Percentiles rank a stretch among this genome's conserved stretches.
Evolutionary conservation across 2,329 filamentous ascomycete species (phyloP).

Genomic region (Botrytis fabae): DNA sequence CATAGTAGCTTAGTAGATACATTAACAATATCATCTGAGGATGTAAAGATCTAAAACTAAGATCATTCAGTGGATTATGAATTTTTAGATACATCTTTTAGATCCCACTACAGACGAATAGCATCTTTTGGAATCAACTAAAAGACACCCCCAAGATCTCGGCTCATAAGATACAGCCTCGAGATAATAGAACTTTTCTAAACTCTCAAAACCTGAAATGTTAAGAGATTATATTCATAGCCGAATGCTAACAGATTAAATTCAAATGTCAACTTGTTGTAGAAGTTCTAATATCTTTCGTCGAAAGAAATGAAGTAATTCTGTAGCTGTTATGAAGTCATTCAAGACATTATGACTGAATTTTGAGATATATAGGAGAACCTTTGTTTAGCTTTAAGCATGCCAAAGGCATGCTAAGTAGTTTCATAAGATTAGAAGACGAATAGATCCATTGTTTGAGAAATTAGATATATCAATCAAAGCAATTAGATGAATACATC

Average conservation of each 20-base stretch:
- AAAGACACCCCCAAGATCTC: neutral
- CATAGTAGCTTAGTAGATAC: neutral
- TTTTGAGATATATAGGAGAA: neutral
- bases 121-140: neutral
- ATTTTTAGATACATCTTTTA: neutral
- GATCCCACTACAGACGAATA: neutral
- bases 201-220: neutral
- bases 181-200: neutral
- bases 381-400: too few species aligned
- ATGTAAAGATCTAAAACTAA: neutral
- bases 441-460: neutral
- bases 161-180: neutral
- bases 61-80: neutral
- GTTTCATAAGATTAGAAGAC: neutral
- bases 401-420: rapidly evolving
- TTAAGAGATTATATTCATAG: neutral
- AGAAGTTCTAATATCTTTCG: neutral
- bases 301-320: neutral
- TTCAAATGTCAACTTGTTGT: neutral
- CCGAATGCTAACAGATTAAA: neutral
- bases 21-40: neutral
- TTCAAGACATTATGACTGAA: neutral
- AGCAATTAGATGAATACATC: neutral
- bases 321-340: neutral
- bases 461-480: neutral